These are phyloP conservation scores for Drechslerella coelobrocha DNA, from an alignment of 2,329 filamentous ascomycete species.

Conservation along the genomic window DNA sequence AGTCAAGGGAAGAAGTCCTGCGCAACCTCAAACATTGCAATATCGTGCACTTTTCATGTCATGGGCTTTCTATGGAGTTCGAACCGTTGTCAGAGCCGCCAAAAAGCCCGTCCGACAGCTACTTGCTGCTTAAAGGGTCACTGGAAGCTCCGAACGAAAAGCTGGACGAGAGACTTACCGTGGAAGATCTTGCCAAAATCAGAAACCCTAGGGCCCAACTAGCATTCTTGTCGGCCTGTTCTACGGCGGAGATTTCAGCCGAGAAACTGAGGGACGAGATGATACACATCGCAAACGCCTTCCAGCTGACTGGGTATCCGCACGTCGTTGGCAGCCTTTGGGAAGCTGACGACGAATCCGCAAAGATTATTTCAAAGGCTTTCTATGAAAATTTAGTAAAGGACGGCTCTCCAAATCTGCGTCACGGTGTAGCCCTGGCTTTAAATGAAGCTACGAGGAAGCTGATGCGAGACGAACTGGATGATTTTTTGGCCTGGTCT, in stretches of 20 bases:
- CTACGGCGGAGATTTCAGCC: too few relatives aligned
- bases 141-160: neutral
- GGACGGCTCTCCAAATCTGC: neutral
- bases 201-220: too few relatives aligned
- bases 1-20: neutral
- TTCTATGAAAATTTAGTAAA: neutral
- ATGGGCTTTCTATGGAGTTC: conserved; percentile 7
- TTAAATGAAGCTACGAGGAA: neutral
- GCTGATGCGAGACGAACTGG: too few relatives aligned
- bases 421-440: neutral
- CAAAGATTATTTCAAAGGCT: too few relatives aligned
- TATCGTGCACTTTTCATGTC: conserved; percentile 10
- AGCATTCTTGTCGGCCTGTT: too few relatives aligned
- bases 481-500: too few relatives aligned
- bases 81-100: conserved; percentile 5
- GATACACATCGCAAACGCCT: conserved; percentile 9
- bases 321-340: neutral
- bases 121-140: conserved; percentile 1
- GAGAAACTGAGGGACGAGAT: neutral
- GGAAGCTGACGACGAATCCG: too few relatives aligned
- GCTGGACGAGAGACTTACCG: conserved; percentile 7
- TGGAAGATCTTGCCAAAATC: conserved; percentile 1
- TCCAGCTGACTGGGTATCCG: conserved; percentile 8
- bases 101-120: conserved; percentile 18
- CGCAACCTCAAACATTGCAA: neutral